Percentiles rank a stretch among this genome's conserved stretches.
These are phyloP conservation scores for Lactarius hengduanensis DNA, from an alignment of 768 basidiomycete species.

Conservation along the genomic window DNA sequence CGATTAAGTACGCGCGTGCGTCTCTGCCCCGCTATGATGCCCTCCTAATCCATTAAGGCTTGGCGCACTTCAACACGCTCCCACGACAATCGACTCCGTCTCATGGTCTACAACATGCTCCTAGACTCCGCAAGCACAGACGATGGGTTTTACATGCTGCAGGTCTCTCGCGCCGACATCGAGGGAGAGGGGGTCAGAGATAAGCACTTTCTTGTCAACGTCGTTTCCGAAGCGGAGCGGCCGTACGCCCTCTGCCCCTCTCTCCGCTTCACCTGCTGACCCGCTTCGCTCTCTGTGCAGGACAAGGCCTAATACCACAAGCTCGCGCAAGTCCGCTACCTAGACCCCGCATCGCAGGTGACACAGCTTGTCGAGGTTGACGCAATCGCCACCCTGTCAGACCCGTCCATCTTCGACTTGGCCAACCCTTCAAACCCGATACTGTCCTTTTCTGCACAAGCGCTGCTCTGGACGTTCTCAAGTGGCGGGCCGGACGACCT, in stretches of 20 bases:
- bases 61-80: slow-evolving; percentile 63
- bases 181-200: slow-evolving; percentile 74
- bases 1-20: slow-evolving; percentile 71
- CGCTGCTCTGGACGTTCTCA: slow-evolving; percentile 62
- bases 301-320: slow-evolving; percentile 59
- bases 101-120: slow-evolving; percentile 59
- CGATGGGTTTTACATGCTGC: slow-evolving; percentile 61
- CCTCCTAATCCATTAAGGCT: slow-evolving; percentile 40
- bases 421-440: too few relatives aligned
- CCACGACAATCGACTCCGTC: slow-evolving; percentile 68
- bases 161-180: slow-evolving; percentile 56
- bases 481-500: slow-evolving; percentile 39
- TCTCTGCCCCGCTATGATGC: slow-evolving; percentile 2
- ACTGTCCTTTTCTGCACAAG: too few relatives aligned
- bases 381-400: slow-evolving; percentile 64
- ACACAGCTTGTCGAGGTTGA: slow-evolving; percentile 56
- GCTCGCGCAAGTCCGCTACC: slow-evolving; percentile 57
- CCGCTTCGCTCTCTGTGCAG: slow-evolving; percentile 30
- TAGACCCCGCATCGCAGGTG: slow-evolving; percentile 53
- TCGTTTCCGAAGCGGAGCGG: slow-evolving; percentile 54
- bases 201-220: slow-evolving; percentile 60
- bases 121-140: slow-evolving; percentile 57
- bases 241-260: slow-evolving; percentile 44
- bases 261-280: not conserved
- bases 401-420: slow-evolving; percentile 68